A percentile compares a stretch with the other conserved stretches of the same genome.
Conservation (phyloP, 208 protist genomes). For the Leishmania guyanensis region DNA sequence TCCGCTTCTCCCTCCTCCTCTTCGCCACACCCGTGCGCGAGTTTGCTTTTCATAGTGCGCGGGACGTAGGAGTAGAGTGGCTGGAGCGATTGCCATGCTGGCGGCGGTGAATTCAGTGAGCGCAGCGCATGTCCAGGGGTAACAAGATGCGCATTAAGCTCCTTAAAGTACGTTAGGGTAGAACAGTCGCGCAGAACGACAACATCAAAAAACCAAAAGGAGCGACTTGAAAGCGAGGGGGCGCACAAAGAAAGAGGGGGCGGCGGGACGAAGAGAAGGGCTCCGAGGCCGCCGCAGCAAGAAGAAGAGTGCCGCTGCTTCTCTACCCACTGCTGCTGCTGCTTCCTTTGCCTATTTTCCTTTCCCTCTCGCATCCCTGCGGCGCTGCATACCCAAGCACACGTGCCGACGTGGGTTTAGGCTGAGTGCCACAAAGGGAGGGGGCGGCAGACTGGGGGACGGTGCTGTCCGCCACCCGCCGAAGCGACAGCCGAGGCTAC, state of each 20-base stretch:
- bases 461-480: background rate
- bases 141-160: background rate
- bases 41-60: background rate
- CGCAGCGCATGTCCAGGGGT: background rate
- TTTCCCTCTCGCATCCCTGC: background rate
- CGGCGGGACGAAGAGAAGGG: too few relatives aligned
- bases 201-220: background rate
- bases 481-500: too few relatives aligned
- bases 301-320: too few relatives aligned
- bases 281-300: background rate
- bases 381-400: too few relatives aligned
- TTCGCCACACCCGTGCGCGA: background rate
- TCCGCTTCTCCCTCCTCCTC: background rate
- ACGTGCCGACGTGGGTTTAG: background rate
- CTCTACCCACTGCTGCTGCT: too few relatives aligned
- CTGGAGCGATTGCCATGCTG: background rate
- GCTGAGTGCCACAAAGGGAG: background rate
- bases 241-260: background rate
- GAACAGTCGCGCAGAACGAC: too few relatives aligned
- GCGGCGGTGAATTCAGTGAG: background rate
- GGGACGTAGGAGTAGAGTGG: background rate
- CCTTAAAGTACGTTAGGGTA: background rate
- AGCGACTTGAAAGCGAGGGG: background rate
- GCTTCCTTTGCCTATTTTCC: background rate
- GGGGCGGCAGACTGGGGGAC: background rate